Conservation (phyloP, 805 yeast genomes). For the Hyphopichia homilentoma region DNA sequence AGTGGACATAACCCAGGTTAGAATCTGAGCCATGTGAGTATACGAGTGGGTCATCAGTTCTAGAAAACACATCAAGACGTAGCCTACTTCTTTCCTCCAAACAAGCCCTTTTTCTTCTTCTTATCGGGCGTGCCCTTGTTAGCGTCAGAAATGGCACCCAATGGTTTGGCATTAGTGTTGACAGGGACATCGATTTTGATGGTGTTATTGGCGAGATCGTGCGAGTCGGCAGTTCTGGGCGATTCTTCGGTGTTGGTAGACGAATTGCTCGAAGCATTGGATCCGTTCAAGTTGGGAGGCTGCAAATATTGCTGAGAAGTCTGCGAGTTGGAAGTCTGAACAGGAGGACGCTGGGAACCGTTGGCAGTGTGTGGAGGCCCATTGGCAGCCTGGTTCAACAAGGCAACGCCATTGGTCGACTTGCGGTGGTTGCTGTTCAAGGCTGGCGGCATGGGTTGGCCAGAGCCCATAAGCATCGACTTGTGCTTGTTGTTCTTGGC, state of each 20-base stretch:
- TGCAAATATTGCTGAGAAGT: slow-evolving; percentile 17
- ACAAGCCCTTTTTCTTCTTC: slow-evolving; percentile 28
- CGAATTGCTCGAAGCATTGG: slow-evolving; percentile 19
- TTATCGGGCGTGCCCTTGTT: slow-evolving; percentile 14
- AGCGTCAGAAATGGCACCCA: slow-evolving; percentile 22
- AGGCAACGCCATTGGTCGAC: background rate
- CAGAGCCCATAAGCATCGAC: background rate
- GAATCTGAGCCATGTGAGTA: too few species aligned
- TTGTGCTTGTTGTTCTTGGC: slow-evolving; percentile 3
- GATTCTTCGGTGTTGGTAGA: slow-evolving; percentile 18
- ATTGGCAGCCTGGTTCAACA: background rate
- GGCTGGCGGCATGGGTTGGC: background rate
- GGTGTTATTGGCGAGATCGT: slow-evolving; percentile 6
- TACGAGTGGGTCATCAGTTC: too few species aligned
- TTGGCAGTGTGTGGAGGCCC: background rate
- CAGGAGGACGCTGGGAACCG: background rate
- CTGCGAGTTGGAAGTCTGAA: slow-evolving; percentile 8
- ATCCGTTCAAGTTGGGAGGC: slow-evolving; percentile 13
- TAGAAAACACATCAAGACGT: too few species aligned
- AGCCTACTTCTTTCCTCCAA: slow-evolving; percentile 12
- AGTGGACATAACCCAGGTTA: too few species aligned
- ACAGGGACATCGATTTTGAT: slow-evolving; percentile 9
- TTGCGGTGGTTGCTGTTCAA: slow-evolving; percentile 3
- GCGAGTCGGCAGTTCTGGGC: slow-evolving; percentile 17
- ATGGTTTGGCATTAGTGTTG: slow-evolving; percentile 19